These are phyloP conservation scores for Lantana camara DNA, from an alignment of 257 asterid genomes.

Conservation along the genomic window DNA sequence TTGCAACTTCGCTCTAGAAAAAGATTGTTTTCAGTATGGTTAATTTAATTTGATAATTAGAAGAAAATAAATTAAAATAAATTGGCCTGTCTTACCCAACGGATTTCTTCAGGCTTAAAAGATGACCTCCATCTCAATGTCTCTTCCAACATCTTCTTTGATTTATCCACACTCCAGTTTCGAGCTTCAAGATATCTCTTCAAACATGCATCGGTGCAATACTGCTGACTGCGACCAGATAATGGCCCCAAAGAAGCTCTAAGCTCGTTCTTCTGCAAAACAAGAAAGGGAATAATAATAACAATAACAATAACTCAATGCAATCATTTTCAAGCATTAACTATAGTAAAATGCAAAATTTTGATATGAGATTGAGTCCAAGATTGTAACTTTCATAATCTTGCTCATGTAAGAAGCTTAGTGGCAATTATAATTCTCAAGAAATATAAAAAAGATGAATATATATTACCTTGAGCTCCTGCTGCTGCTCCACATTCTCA, in stretches of 20 bases:
- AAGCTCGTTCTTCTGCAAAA: slow-evolving; percentile 71
- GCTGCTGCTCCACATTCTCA: slow-evolving; percentile 57
- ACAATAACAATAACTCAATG: too few species aligned
- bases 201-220: slow-evolving; percentile 79
- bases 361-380: too few species aligned
- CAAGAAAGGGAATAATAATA: neutral
- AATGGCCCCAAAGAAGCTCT: slow-evolving; percentile 72
- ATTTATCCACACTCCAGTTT: slow-evolving; percentile 79
- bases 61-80: neutral
- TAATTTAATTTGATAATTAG: neutral
- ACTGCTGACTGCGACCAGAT: slow-evolving; percentile 64
- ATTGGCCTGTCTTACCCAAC: slow-evolving; percentile 64
- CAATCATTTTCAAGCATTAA: slow-evolving; percentile 3
- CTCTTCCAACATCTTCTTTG: slow-evolving; percentile 91
- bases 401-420: too few species aligned
- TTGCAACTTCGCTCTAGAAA: slow-evolving; percentile 77
- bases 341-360: neutral
- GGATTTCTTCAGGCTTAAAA: slow-evolving; percentile 92
- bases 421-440: too few species aligned
- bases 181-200: slow-evolving; percentile 87
- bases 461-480: slow-evolving; percentile 60
- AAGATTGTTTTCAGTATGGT: slow-evolving; percentile 10
- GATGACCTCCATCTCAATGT: slow-evolving; percentile 86
- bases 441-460: too few species aligned
- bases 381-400: too few species aligned